Conservation (phyloP, 2,329 filamentous ascomycete genomes). For the Aspergillus ruber region DNA sequence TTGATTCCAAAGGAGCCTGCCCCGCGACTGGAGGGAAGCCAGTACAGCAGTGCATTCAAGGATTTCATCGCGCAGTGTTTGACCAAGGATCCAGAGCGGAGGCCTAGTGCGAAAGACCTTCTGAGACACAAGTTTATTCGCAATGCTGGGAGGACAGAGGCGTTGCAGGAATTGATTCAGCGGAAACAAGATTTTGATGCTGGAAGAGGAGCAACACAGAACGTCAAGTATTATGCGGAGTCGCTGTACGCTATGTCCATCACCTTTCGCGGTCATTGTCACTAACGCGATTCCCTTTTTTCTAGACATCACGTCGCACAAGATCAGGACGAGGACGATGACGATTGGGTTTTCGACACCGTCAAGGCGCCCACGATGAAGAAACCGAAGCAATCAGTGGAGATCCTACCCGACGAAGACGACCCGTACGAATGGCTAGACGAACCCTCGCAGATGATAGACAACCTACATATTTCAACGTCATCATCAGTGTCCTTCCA, state of each 20-base stretch:
- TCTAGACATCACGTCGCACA: constrained; percentile 53
- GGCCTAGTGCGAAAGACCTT: constrained; percentile 80
- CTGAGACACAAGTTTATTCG: constrained; percentile 84
- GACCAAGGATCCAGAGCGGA: constrained; percentile 80
- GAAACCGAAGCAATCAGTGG: constrained; percentile 48
- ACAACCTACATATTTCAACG: constrained; percentile 32
- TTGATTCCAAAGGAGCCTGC: constrained; percentile 83
- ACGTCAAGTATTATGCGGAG: constrained; percentile 86
- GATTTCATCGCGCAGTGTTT: constrained; percentile 89
- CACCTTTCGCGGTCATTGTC: not conserved
- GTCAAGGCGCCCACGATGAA: constrained; percentile 64
- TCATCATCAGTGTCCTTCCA: constrained; percentile 37
- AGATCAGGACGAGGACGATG: constrained; percentile 60
- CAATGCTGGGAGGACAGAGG: constrained; percentile 79
- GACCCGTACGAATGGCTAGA: constrained; percentile 27
- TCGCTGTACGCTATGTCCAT: constrained; percentile 54
- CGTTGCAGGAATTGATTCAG: constrained; percentile 75
- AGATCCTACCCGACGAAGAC: constrained; percentile 39
- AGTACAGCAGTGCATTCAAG: constrained; percentile 84
- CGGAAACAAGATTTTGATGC: constrained; percentile 78
- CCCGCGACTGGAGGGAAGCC: constrained; percentile 70
- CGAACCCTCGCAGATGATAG: constrained; percentile 34
- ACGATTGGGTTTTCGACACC: constrained; percentile 95
- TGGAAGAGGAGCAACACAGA: constrained; percentile 60
- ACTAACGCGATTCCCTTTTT: constrained; percentile 6